A percentile compares a stretch with the other conserved stretches of the same genome.
These are phyloP conservation scores for Hymenoscyphus scutula DNA, from an alignment of 2,329 filamentous ascomycete species.

Conservation along the genomic window DNA sequence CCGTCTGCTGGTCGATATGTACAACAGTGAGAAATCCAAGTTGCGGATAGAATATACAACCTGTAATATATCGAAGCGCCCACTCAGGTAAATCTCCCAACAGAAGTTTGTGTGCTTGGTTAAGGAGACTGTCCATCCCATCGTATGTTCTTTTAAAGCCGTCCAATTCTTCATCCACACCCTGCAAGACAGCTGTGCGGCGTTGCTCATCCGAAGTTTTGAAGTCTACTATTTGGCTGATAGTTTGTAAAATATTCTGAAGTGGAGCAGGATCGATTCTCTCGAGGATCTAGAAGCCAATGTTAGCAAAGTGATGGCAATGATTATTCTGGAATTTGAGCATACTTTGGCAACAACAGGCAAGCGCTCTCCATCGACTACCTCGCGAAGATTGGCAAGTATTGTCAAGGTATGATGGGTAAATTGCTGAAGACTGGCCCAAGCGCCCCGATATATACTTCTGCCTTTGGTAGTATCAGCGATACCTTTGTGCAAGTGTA, in stretches of 20 bases:
- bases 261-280: conserved; percentile 59
- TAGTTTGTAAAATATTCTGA: conserved; percentile 64
- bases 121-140: conserved; percentile 72
- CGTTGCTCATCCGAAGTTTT: conserved; percentile 65
- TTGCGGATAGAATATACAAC: conserved; percentile 88
- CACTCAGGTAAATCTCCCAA: conserved; percentile 60
- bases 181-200: conserved; percentile 69
- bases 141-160: conserved; percentile 73
- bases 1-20: conserved; percentile 56
- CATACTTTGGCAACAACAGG: conserved; percentile 53
- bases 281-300: conserved; percentile 50
- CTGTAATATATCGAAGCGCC: conserved; percentile 53
- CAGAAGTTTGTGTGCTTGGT: conserved; percentile 63
- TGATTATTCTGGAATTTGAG: background rate
- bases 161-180: conserved; percentile 74
- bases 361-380: conserved; percentile 53
- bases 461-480: conserved; percentile 44
- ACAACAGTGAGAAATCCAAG: conserved; percentile 86
- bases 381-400: conserved; percentile 57
- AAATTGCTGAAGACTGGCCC: conserved; percentile 72
- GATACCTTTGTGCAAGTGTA: conserved; percentile 75
- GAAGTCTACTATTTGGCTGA: conserved; percentile 77
- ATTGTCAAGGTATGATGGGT: conserved; percentile 69
- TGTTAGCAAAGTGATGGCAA: background rate
- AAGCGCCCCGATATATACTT: conserved; percentile 63